Evolutionary conservation across 1,284 basidiomycete species (phyloP), one percentile per base, ranked within the genome.

Genomic region (Marasmius sp.): DNA sequence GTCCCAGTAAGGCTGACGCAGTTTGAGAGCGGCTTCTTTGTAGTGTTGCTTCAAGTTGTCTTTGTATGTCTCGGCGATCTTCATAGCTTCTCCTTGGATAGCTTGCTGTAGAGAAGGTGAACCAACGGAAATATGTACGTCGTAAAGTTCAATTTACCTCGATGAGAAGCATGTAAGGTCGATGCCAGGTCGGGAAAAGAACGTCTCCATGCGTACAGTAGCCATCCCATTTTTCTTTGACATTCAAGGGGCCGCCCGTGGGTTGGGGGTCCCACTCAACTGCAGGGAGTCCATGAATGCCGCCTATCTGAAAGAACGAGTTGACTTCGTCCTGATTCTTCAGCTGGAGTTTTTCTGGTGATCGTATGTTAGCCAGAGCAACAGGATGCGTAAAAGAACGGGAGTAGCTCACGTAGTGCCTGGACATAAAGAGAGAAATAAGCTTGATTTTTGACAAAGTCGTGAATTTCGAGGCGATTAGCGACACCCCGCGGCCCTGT

Each of bases 111-210:
- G 10, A 34, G 18, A 43, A n/a, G 64, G 38, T 14, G 10, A 9
- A 53, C 38, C 34, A 53, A 4, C 12, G 18, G 18, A 27, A 5
- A 27, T 55, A 47, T n/a, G 36, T 56, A 52, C 18, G 38, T 14
- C 33, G 3, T 5, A 59, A 36, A 55, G 57, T 16, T 39, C 45
- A 22, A 45, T 72, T n/a, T 61, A 83, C 83, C 75, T 85, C 83
- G 58, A 75, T 77, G 0, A 84, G 68, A n/a, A 75, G 68, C n/a
- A 83, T 69, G 61, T 84, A 84, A 0, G 81, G 81, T 51, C 83
- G 72, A 65, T 84, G 83, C 79, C 79, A 85, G 3, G 80, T 81
- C 3, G 83, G 82, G 74, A 85, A 85, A 14, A 83, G 69, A 12
- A 80, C 74, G 8, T 75, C 78, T 12, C 79, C 80, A 66, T 84